Evolutionary conservation across 2,329 filamentous ascomycete species (phyloP), one percentile per base, ranked within the genome.

Genomic region (Hansfordia pulvinata): DNA sequence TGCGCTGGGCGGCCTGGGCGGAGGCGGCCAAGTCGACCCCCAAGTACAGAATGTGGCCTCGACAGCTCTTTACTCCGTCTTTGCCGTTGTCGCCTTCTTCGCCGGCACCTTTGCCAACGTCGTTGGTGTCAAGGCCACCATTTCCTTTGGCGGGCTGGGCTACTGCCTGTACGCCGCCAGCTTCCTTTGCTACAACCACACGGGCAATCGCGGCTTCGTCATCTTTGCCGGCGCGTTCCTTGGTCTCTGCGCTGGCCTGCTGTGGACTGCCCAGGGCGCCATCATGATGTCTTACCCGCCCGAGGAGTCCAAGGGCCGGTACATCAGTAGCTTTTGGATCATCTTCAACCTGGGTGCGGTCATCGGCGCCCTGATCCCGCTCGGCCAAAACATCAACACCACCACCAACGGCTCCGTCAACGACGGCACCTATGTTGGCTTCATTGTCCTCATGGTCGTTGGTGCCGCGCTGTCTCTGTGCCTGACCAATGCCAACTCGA

Each of bases 271-370:
- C 1, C 81, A 88, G 54, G 81, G 82, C 32, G 75, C 79, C 32
- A 82, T 88, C 44, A 86, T 88, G 77, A 88, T 93, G 72, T 75
- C 80, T 20, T 93, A 93, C 50, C 85, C 85, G 2, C 62, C 69
- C 12, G 86, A 93, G 54, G 53, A 70, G 18, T 69, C 72, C 36
- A 93, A 93, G 62, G 86, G 86, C 23, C 75, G 76, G 32, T 93
- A 85, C 51, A 93, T 93, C 49, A 80, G 80, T 33, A 76, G 74
- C 59, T 93, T 93, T 57, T 93, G 86, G 86, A 75, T 85, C 50
- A 92, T 94, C 44, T 94, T 93, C 65, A 93, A 93, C 54, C 53
- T 86, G 32, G 86, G 86, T 40, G 85, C 76, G 42, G 85, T 93
- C 34, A 83, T 94, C 50, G 86, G 86, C 35, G 74, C 76, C 43